A percentile compares a stretch with the other conserved stretches of the same genome.
phyloP scores from a whole-genome alignment of 1,284 basidiomycete species.

The Papiliotrema fonsecae region DNA sequence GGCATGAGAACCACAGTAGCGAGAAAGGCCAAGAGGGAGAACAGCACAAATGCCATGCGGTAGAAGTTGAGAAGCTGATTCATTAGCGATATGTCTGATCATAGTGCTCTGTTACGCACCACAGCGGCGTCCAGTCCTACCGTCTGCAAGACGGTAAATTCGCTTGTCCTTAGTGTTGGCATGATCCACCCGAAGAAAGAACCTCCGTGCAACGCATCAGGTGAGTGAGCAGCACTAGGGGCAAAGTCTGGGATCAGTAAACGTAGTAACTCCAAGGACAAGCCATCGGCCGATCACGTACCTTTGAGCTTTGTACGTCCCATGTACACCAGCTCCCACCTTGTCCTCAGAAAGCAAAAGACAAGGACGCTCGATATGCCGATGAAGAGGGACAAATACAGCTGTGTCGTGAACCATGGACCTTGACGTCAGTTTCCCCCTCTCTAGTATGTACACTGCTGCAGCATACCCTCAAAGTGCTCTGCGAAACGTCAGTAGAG shows the following conservation, averaged over 20 bases:
- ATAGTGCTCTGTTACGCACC: constrained; percentile 48
- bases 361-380: constrained; percentile 75
- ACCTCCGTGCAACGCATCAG: constrained; percentile 21
- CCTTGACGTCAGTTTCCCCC: constrained; percentile 23
- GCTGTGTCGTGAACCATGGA: constrained; percentile 70
- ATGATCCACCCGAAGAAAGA: constrained; percentile 89
- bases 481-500: constrained; percentile 14
- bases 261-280: neutral
- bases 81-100: constrained; percentile 38
- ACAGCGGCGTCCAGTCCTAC: constrained; percentile 95
- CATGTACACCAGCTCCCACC: constrained; percentile 85
- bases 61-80: constrained; percentile 92
- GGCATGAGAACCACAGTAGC: constrained; percentile 80
- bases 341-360: constrained; percentile 79
- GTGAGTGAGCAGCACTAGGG: constrained; percentile 31
- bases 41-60: constrained; percentile 89
- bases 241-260: constrained; percentile 47
- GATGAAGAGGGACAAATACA: constrained; percentile 70
- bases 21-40: constrained; percentile 73
- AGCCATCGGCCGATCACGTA: constrained; percentile 38
- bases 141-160: constrained; percentile 91
- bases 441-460: no score
- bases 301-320: constrained; percentile 92
- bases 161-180: constrained; percentile 82
- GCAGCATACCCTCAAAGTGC: constrained; percentile 25